A percentile compares a stretch with the other conserved stretches of the same genome.
Conservation (phyloP, 1,284 basidiomycete species). For the Athelia sp. region DNA sequence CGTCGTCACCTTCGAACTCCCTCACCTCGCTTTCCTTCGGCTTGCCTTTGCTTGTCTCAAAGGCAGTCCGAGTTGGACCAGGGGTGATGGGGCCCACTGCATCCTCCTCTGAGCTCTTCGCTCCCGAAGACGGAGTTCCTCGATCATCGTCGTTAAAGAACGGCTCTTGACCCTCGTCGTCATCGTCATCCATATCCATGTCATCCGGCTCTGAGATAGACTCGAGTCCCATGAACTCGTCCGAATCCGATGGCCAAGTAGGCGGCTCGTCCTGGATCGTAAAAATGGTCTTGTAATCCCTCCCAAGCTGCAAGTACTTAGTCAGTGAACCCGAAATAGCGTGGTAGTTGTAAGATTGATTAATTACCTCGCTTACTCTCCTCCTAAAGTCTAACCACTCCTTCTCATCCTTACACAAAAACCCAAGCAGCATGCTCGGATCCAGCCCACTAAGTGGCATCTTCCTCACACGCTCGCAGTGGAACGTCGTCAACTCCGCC, state of each 20-base stretch:
- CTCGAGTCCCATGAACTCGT: conserved; percentile 76
- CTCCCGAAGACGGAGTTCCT: conserved; percentile 29
- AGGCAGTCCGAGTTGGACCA: conserved; percentile 41
- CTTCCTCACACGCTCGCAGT: conserved; percentile 90
- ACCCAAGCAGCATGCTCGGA: conserved; percentile 96
- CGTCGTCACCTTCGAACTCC: conserved; percentile 28
- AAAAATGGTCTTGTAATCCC: conserved; percentile 75
- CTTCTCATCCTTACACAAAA: conserved; percentile 75
- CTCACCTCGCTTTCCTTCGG: conserved; percentile 8
- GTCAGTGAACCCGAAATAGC: conserved; percentile 8
- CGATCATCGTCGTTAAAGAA: conserved; percentile 36
- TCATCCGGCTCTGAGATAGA: conserved; percentile 77
- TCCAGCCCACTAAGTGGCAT: conserved; percentile 91
- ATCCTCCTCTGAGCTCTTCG: conserved; percentile 60
- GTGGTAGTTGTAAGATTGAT: no score
- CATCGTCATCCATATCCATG: conserved; percentile 42
- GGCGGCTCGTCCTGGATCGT: conserved; percentile 83
- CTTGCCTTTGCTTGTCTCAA: conserved; percentile 28
- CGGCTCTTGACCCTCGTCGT: conserved; percentile 28
- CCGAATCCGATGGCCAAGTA: conserved; percentile 70
- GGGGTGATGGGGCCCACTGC: conserved; percentile 62
- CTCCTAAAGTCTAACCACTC: conserved; percentile 83
- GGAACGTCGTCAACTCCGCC: conserved; percentile 81
- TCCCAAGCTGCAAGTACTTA: conserved; percentile 35
- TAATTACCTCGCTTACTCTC: conserved; percentile 64